Conservation (phyloP, 768 basidiomycete genomes). For the Candolleomyces eurysporus region DNA sequence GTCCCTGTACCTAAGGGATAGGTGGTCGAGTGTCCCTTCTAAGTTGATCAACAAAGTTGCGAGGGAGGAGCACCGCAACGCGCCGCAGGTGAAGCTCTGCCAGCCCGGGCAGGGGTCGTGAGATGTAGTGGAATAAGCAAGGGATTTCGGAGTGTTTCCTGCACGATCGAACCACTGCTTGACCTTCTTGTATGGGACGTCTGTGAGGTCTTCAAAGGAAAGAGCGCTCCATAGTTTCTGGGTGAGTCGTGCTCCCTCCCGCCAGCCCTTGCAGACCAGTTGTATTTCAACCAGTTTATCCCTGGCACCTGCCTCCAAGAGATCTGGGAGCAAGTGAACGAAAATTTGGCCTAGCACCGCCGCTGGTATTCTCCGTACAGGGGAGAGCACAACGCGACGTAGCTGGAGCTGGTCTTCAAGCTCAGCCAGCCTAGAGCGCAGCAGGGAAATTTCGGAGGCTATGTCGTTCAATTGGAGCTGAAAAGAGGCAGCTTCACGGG, state of each 20-base stretch:
- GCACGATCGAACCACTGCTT: no score
- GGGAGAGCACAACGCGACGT: neutral
- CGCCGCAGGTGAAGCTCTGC: no score
- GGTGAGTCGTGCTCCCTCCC: neutral
- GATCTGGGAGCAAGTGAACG: neutral
- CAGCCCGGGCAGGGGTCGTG: no score
- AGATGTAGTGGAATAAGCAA: no score
- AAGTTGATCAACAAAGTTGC: no score
- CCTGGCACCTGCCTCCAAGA: neutral
- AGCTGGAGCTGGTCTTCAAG: neutral
- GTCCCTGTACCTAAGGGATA: no score
- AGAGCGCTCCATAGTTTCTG: neutral
- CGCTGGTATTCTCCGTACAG: neutral
- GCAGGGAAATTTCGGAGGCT: neutral
- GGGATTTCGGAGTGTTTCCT: no score
- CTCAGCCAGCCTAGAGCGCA: neutral
- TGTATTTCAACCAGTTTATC: neutral
- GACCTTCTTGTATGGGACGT: no score
- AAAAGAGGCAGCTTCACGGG: no score
- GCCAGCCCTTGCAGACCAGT: neutral
- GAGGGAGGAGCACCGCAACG: no score
- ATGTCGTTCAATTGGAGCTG: no score
- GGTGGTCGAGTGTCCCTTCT: no score
- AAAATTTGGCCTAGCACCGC: neutral
- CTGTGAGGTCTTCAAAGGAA: neutral